Base-by-base conservation (phyloP, 2,329 filamentous ascomycete genomes). In the Mycocentrospora acerina region DNA sequence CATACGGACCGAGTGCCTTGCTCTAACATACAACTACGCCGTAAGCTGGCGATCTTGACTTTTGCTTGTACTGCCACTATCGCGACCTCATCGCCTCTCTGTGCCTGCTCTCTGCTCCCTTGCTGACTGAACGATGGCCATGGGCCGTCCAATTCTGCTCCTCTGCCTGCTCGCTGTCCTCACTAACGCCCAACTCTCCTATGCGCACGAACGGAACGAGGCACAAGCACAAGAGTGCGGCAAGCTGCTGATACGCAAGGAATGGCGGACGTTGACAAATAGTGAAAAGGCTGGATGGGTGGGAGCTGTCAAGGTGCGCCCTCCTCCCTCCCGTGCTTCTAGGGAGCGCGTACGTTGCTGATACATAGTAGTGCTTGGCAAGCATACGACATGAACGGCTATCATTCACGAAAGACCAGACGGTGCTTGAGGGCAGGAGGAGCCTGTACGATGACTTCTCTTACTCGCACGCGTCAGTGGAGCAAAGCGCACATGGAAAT, bases 401-500 rank as follows among this genome's bases (percentile, higher is more conserved):
- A 31, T 37, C 35, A 16, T 31, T 37, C 11, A 37, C 27, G 10
- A 37, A 37, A 27, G 19, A 31, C 14, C 35, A 37, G 19, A 37
- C 35, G 27, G 19, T 37, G 18, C 35, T 37, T 31, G 22, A 25
- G 28, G 35, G 35, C 5, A 37, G 31, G 27, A 37, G 28, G 28
- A 37, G 35, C 19, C 27, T 37, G 27, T 37, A 37, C 19, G 35
- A 37, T 27, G 35, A 37, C 35, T 37, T 37, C 17, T 37, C 35
- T 18, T 37, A 37, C 35, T 37, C 35, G 17, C 35, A 37, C 22
- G 35, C 35, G 31, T 22, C 22, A 24, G 27, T 37, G 35, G 35
- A 37, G 27, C 35, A 37, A n/a, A 37, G 35, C 22, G 35, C 35
- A n/a, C 35, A 37, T 37, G 31, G 35, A 13, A 37, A 37, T 31